Evolutionary conservation across 2,329 filamentous ascomycete genomes (phyloP).

Genomic region (Phyllosticta citrichinensis): DNA sequence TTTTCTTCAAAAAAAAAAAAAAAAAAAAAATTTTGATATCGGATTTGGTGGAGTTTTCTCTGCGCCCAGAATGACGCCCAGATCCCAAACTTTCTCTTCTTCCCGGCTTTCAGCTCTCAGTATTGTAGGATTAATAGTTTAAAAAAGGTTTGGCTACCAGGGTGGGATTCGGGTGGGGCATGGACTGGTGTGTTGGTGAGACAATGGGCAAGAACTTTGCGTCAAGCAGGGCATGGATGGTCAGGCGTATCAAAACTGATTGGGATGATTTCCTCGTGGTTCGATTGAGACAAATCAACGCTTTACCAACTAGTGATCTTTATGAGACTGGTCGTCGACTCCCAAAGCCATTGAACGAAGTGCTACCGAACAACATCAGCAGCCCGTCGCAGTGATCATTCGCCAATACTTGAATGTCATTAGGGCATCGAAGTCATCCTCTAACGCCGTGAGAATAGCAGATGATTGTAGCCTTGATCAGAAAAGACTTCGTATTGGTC

Average conservation of each 20-base stretch:
- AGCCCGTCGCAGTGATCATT: no score
- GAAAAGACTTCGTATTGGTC: no score
- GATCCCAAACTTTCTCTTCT: background rate
- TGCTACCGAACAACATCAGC: no score
- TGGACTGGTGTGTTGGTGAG: background rate
- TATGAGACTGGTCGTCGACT: no score
- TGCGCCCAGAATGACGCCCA: background rate
- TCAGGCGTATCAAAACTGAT: background rate
- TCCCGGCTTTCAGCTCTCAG: background rate
- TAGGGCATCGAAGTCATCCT: no score
- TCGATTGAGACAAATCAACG: no score
- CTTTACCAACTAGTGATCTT: no score
- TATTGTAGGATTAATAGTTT: background rate
- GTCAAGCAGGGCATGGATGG: background rate
- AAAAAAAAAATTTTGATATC: no score
- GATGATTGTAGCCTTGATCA: no score
- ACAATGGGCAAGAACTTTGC: background rate
- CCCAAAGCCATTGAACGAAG: no score
- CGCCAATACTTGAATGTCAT: no score
- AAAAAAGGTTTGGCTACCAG: background rate
- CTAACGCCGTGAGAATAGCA: no score
- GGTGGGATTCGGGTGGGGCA: background rate
- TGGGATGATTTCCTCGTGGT: background rate
- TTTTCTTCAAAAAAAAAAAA: background rate
- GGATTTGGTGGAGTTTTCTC: background rate